A percentile compares a stretch with the other conserved stretches of the same genome.
Conservation (phyloP, 2,329 filamentous ascomycete species). For the Hypoxylon sp. region DNA sequence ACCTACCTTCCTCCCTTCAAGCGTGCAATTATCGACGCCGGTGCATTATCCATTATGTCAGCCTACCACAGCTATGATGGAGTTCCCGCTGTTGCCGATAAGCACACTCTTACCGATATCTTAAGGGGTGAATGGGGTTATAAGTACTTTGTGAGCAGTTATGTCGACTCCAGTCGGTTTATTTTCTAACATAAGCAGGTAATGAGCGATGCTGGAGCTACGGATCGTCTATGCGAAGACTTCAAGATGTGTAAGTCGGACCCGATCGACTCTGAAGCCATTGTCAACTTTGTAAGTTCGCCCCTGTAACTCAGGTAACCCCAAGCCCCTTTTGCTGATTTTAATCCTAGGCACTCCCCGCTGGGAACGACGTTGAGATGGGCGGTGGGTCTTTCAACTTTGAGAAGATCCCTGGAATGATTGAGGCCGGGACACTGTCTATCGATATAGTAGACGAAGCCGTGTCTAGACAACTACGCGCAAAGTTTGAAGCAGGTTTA, state of each 20-base stretch:
- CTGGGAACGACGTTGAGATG: constrained; percentile 80
- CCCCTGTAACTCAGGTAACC: not conserved
- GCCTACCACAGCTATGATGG: constrained; percentile 80
- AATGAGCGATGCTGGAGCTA: constrained; percentile 73
- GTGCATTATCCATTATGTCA: constrained; percentile 75
- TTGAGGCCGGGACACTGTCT: constrained; percentile 68
- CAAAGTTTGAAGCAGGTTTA: constrained; percentile 74
- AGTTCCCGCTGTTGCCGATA: constrained; percentile 71
- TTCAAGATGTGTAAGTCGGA: constrained; percentile 70
- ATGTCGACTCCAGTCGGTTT: constrained; percentile 16
- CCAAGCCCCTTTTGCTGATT: no score
- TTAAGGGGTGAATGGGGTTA: constrained; percentile 77
- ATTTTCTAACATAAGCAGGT: constrained; percentile 44
- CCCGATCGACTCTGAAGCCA: constrained; percentile 70
- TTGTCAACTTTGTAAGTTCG: constrained; percentile 62
- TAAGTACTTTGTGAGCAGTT: constrained; percentile 66
- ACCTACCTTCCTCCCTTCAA: constrained; percentile 70
- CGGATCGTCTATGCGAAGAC: constrained; percentile 69
- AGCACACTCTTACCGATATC: constrained; percentile 72
- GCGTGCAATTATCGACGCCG: constrained; percentile 74
- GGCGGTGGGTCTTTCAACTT: constrained; percentile 78
- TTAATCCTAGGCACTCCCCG: constrained; percentile 63
- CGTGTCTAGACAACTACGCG: constrained; percentile 69
- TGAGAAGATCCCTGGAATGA: constrained; percentile 70
- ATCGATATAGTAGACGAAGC: constrained; percentile 69